Evolutionary conservation across 2,329 filamentous ascomycete genomes (phyloP).

Genomic region (Aspergillus aculeatus): DNA sequence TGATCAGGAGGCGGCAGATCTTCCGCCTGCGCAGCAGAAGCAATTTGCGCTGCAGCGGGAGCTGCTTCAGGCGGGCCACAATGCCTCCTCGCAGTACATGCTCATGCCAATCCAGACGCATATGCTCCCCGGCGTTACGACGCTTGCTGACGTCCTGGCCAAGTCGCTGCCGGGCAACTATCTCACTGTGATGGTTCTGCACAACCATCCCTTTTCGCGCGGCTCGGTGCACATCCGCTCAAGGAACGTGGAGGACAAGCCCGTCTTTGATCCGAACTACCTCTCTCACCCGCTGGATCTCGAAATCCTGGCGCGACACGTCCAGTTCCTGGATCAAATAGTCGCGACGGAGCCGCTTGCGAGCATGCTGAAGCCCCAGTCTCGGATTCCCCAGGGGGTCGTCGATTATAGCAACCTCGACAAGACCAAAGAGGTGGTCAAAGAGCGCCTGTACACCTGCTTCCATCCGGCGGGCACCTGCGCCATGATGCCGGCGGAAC

Average conservation of each 20-base stretch:
- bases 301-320: slow-evolving; percentile 39
- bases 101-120: slow-evolving; percentile 16
- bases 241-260: slow-evolving; percentile 31
- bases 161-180: slow-evolving; percentile 21
- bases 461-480: slow-evolving; percentile 33
- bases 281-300: slow-evolving; percentile 45
- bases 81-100: slow-evolving; percentile 17
- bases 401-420: slow-evolving; percentile 19
- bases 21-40: neutral
- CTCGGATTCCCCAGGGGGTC: slow-evolving; percentile 10
- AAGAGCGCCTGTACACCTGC: slow-evolving; percentile 20
- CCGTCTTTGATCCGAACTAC: slow-evolving; percentile 48
- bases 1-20: neutral
- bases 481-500: slow-evolving; percentile 32
- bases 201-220: slow-evolving; percentile 35
- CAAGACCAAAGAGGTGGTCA: slow-evolving; percentile 21
- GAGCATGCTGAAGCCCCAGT: slow-evolving; percentile 16
- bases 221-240: slow-evolving; percentile 34
- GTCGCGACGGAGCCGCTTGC: slow-evolving; percentile 21
- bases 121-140: slow-evolving; percentile 16
- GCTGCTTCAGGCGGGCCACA: slow-evolving; percentile 11
- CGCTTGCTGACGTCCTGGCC: slow-evolving; percentile 14
- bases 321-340: slow-evolving; percentile 26
- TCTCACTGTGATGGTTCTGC: slow-evolving; percentile 20
- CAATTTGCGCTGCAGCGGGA: slow-evolving; percentile 18